Percentiles rank a stretch among this genome's conserved stretches.
Conservation (phyloP, 2,329 filamentous ascomycete genomes). For the Pseudopyrenochaeta lycopersici region DNA sequence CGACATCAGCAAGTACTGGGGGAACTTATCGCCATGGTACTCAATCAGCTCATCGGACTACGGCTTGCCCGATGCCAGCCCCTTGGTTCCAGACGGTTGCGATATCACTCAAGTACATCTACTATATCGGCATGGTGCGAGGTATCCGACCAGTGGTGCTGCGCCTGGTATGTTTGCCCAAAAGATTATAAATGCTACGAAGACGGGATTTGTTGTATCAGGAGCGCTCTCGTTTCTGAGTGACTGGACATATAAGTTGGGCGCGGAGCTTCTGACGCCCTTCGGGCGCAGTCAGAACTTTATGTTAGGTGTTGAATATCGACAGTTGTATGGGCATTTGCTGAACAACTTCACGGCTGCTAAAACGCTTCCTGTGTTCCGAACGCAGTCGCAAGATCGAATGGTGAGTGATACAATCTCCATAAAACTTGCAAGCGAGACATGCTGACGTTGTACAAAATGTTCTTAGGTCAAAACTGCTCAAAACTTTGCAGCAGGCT, state of each 20-base stretch:
- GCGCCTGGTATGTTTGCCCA: slow-evolving; percentile 34
- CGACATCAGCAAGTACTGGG: slow-evolving; percentile 42
- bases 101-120: slow-evolving; percentile 39
- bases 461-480: slow-evolving; percentile 30
- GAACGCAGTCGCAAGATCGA: slow-evolving; percentile 40
- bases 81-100: slow-evolving; percentile 36
- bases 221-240: slow-evolving; percentile 38
- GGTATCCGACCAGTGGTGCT: slow-evolving; percentile 39
- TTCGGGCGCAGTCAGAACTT: slow-evolving; percentile 51
- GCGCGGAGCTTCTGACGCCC: slow-evolving; percentile 41
- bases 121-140: slow-evolving; percentile 41
- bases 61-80: slow-evolving; percentile 35
- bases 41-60: slow-evolving; percentile 39
- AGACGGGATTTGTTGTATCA: slow-evolving; percentile 30
- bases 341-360: slow-evolving; percentile 55
- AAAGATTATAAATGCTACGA: slow-evolving; percentile 37
- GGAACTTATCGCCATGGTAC: slow-evolving; percentile 42
- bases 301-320: slow-evolving; percentile 51
- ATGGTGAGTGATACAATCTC: slow-evolving; percentile 20
- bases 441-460: too few relatives aligned
- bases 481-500: slow-evolving; percentile 43
- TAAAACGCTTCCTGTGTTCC: slow-evolving; percentile 51
- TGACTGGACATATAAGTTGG: slow-evolving; percentile 41
- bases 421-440: too few relatives aligned
- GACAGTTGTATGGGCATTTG: slow-evolving; percentile 54